Base-by-base conservation (phyloP, 768 basidiomycete species). In the Kwoniella mangroviensis region DNA sequence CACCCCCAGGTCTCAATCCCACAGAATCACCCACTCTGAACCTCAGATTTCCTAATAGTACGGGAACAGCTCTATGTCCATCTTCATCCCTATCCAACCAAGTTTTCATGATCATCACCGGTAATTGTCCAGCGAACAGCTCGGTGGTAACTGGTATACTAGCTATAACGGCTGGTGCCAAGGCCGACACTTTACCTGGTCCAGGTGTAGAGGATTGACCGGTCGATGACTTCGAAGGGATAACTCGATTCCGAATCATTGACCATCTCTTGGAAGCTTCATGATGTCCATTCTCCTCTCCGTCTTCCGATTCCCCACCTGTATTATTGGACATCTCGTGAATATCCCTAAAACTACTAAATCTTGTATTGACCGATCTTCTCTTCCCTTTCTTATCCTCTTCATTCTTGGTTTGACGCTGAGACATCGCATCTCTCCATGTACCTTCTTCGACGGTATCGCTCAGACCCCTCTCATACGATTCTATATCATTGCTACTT, bases 1-100 rank as follows among this genome's bases (percentile, higher is more conserved):
- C 66, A 21, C 71, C 63, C 1, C 75, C 75, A 40, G 71, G 68
- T 42, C 65, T 71, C 21, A 76, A n/a, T 12, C 83, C 83, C 1
- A 83, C 83, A 53, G 79, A 81, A 61, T 84, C 83, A 0, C 82
- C 79, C 5, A 84, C 79, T 61, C 82, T 78, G 65, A 84, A 84
- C 53, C 80, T 69, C 62, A 83, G 26, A 72, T 77, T 82, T 1
- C 78, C 81, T 49, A 84, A 67, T 28, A 83, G 69, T 1, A 84
- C 81, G 1, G 83, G 83, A 1, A 84, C 83, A 43, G 81, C 77
- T 42, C 79, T 71, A 41, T 76, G 73, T 2, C 83, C 83, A 67
- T 82, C 74, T 62, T 84, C 83, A 65, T 84, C 83, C 45, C 81
- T 59, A 70, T 84, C 83, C 43, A 84, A 41, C 77, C 79, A 81